phyloP scores from a whole-genome alignment of 257 asterid species.

The Echium plantagineum region DNA sequence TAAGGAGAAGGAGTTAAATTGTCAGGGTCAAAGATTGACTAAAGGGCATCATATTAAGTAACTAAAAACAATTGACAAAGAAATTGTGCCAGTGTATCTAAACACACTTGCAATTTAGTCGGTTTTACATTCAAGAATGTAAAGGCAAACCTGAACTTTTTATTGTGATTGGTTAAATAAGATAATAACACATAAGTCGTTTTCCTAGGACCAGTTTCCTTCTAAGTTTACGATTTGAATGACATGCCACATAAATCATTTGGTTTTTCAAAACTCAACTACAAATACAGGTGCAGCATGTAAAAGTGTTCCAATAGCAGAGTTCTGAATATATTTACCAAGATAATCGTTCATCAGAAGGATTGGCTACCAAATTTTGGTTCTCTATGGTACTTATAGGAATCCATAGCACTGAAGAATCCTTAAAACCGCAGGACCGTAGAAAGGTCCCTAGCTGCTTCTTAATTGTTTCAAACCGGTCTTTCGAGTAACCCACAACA shows the following conservation, averaged over 20 bases:
- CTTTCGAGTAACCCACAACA: constrained; percentile 66
- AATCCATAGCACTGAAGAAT: constrained; percentile 64
- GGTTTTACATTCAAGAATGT: background rate
- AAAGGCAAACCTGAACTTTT: background rate
- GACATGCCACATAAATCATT: background rate
- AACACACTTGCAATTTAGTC: too few relatives aligned
- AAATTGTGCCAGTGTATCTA: too few relatives aligned
- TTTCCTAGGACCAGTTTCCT: background rate
- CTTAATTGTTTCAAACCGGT: constrained; percentile 67
- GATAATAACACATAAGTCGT: background rate
- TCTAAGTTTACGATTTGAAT: background rate
- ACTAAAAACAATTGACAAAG: background rate
- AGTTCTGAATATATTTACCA: constrained; percentile 46
- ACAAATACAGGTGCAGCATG: background rate
- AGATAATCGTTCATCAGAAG: constrained; percentile 51
- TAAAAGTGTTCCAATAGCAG: background rate
- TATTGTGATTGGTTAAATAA: background rate
- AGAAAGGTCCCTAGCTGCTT: constrained; percentile 69
- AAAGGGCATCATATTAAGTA: background rate
- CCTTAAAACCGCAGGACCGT: constrained; percentile 75
- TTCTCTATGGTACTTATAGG: constrained; percentile 91
- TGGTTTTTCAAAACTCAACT: background rate
- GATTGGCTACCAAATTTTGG: constrained; percentile 61
- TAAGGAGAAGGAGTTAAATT: too few relatives aligned
- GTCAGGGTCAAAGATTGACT: background rate